These are phyloP conservation scores for Mrakia frigida DNA, from an alignment of 768 basidiomycete species.

Conservation along the genomic window DNA sequence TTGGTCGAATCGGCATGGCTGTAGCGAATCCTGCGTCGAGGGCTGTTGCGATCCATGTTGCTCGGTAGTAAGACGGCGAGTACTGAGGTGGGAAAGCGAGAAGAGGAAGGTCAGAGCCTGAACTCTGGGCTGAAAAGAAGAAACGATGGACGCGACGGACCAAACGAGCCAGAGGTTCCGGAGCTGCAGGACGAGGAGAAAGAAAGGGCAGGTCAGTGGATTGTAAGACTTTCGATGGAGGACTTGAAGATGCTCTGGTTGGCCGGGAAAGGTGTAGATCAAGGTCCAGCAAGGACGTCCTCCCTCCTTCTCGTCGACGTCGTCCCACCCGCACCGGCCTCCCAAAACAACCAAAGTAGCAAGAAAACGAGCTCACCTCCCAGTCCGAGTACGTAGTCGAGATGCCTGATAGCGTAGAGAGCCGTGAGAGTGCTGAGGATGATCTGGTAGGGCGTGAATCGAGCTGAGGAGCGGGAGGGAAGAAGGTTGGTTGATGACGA, in stretches of 20 bases:
- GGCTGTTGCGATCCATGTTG: conserved; percentile 88
- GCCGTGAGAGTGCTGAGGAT: conserved; percentile 77
- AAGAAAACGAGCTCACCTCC: conserved; percentile 54
- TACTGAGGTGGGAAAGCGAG: conserved; percentile 53
- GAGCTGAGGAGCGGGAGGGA: conserved; percentile 47
- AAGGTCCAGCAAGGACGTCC: background rate
- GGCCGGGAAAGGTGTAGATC: too few species aligned
- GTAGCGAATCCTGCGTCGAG: conserved; percentile 97
- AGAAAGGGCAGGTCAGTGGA: background rate
- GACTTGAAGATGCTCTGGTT: background rate
- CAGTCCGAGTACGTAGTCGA: conserved; percentile 78
- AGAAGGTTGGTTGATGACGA: background rate
- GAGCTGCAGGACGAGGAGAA: conserved; percentile 54
- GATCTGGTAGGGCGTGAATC: conserved; percentile 95
- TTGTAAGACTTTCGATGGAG: background rate
- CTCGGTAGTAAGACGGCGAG: conserved; percentile 86
- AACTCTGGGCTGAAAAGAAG: background rate
- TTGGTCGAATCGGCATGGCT: conserved; percentile 84
- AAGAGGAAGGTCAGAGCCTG: background rate
- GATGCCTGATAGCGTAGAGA: conserved; percentile 74
- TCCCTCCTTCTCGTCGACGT: too few species aligned
- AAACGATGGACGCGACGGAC: conserved; percentile 51
- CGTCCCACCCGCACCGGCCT: background rate
- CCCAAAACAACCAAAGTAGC: background rate
- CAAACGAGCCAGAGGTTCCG: conserved; percentile 83